Percentiles rank a stretch among this genome's conserved stretches.
phyloP scores from a whole-genome alignment of 495 filamentous ascomycete species.

The Aspergillus hancockii region DNA sequence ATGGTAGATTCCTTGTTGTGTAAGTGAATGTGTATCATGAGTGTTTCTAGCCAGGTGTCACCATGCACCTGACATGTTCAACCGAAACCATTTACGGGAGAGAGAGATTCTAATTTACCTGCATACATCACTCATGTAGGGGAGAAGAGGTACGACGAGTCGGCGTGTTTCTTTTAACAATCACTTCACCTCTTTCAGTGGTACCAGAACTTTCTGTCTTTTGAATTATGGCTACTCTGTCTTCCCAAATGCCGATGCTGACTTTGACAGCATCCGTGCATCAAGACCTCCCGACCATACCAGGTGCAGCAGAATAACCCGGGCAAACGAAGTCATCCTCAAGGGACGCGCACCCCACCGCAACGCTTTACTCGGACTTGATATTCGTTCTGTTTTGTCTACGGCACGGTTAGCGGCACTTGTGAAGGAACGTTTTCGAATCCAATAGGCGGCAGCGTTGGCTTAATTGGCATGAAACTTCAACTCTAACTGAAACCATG shows the following conservation, averaged over 20 bases:
- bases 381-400: too few relatives aligned
- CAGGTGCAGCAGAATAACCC: not conserved
- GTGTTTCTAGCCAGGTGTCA: too few relatives aligned
- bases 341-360: too few relatives aligned
- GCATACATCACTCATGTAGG: not conserved
- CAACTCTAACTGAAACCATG: too few relatives aligned
- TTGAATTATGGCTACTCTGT: not conserved
- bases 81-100: too few relatives aligned
- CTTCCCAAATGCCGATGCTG: not conserved
- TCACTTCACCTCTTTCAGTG: not conserved
- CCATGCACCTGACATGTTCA: not conserved
- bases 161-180: not conserved
- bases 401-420: too few relatives aligned
- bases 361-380: too few relatives aligned
- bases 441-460: too few relatives aligned
- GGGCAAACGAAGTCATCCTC: not conserved
- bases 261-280: not conserved
- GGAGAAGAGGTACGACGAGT: not conserved
- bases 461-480: too few relatives aligned
- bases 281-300: not conserved
- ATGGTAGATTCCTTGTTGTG: conserved; percentile 1
- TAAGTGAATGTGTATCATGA: not conserved
- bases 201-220: not conserved
- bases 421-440: too few relatives aligned
- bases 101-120: too few relatives aligned